Conservation (phyloP, 805 yeast species). For the Wickerhamomyces xylosicus region DNA sequence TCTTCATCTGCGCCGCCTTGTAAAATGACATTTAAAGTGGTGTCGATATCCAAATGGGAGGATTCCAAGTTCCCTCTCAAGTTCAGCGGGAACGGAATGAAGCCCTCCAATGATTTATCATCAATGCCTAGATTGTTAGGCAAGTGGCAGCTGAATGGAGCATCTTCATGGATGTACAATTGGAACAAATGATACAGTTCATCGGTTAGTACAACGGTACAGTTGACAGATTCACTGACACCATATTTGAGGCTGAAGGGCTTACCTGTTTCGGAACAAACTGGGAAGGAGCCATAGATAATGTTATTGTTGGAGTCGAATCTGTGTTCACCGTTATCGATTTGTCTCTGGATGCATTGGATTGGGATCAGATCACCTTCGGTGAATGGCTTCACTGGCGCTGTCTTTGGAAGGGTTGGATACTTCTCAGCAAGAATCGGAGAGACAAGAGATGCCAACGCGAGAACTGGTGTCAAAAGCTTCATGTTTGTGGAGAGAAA, state of each 20-base stretch:
- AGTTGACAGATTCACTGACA: conserved; percentile 36
- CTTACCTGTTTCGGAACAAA: conserved; percentile 52
- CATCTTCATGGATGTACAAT: conserved; percentile 67
- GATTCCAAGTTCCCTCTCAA: conserved; percentile 59
- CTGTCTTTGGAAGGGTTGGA: background rate
- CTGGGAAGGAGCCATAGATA: conserved; percentile 47
- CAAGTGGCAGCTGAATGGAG: conserved; percentile 60
- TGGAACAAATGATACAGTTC: conserved; percentile 65
- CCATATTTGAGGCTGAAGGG: conserved; percentile 50
- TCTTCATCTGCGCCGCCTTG: conserved; percentile 21
- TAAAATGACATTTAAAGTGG: conserved; percentile 42
- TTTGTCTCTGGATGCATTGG: conserved; percentile 57
- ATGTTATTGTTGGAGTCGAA: conserved; percentile 50
- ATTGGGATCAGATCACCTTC: conserved; percentile 34
- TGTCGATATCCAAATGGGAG: conserved; percentile 59
- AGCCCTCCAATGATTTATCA: conserved; percentile 17
- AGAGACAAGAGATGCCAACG: background rate
- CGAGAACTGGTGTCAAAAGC: too few relatives aligned
- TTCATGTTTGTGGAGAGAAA: too few relatives aligned
- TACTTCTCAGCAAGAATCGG: conserved; percentile 1
- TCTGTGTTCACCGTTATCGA: conserved; percentile 68
- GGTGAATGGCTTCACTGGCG: conserved; percentile 15
- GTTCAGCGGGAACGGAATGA: conserved; percentile 52
- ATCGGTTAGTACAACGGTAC: conserved; percentile 55
- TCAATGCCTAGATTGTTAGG: conserved; percentile 28